Evolutionary conservation across 441 rosid genomes (phyloP), one percentile per base, ranked within the genome.

Genomic region (Adansonia gregorii): DNA sequence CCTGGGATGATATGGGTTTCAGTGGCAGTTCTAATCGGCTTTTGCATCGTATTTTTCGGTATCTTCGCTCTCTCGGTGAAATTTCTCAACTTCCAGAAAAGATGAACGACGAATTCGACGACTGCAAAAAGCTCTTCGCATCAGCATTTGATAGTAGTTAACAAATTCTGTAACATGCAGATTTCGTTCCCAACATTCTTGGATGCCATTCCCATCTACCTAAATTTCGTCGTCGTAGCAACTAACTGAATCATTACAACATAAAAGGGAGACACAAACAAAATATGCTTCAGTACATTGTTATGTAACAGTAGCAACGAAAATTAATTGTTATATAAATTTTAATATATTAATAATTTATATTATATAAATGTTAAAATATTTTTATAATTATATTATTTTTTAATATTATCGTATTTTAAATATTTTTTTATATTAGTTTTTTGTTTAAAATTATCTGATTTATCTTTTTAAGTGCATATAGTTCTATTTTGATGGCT

Each of bases 21-120:
- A 46, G 86, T 43, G 11, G 89, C 55, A 2, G 93, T 86, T 24
- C 92, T 92, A 0, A 9, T 88, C 20, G 88, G 80, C 48, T 93
- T 93, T 68, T 80, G 85, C 65, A 3, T 87, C 67, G 75, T 93
- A 46, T 95, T 95, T 89, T 95, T 95, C 74, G 10, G 76, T 4
- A 64, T 75, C 74, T 95, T 90, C 54, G 93, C 92, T 17, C 17
- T 86, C 76, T 93, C 99, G 1, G 76, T 90, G 46, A 88, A 86
- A 64, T 70, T 80, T 81, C 89, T 95, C 80, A 90, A 95, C 85
- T 95, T 95, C 91, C 97, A 95, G 81, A 87, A 77, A 85, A 85
- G 98, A 87, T 93, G 86, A 84, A 73, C 15, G 15, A 54, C 10
- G 48, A 24, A 51, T 51, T 51, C 0, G 9, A 3, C 20, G 41